Evolutionary conservation across 805 yeast genomes (phyloP).

Genomic region (Kregervanrija pseudodelftensis): DNA sequence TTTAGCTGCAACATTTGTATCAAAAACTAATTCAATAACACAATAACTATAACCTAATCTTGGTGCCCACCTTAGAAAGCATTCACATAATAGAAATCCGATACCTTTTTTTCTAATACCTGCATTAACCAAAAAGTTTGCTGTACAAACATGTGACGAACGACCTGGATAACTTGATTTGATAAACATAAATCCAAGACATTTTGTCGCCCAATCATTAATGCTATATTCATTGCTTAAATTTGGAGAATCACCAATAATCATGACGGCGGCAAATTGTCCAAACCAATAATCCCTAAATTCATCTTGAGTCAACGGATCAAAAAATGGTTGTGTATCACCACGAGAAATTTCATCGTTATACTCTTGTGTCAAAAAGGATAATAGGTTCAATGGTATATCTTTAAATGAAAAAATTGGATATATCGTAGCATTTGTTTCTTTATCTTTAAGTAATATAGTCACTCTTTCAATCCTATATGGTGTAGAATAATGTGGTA

Average conservation of each 20-base stretch:
- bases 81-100: conserved; percentile 77
- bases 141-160: conserved; percentile 88
- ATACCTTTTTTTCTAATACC: conserved; percentile 90
- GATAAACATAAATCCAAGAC: conserved; percentile 80
- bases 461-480: conserved; percentile 55
- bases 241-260: conserved; percentile 60
- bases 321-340: conserved; percentile 80
- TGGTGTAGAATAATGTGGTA: conserved; percentile 23
- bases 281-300: conserved; percentile 88
- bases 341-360: conserved; percentile 90
- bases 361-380: conserved; percentile 84
- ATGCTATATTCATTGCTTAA: conserved; percentile 32
- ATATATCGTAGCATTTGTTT: conserved; percentile 87
- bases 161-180: conserved; percentile 91
- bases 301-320: conserved; percentile 64
- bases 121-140: conserved; percentile 81
- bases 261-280: conserved; percentile 70
- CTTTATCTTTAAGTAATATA: conserved; percentile 76
- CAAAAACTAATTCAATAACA: conserved; percentile 80
- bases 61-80: conserved; percentile 88
- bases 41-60: conserved; percentile 79
- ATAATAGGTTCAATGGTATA: conserved; percentile 71
- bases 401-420: conserved; percentile 65
- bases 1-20: conserved; percentile 78
- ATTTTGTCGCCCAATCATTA: conserved; percentile 86